These are phyloP conservation scores for Sarocladium brachiariae DNA, from an alignment of 2,329 filamentous ascomycete species.

Conservation along the genomic window DNA sequence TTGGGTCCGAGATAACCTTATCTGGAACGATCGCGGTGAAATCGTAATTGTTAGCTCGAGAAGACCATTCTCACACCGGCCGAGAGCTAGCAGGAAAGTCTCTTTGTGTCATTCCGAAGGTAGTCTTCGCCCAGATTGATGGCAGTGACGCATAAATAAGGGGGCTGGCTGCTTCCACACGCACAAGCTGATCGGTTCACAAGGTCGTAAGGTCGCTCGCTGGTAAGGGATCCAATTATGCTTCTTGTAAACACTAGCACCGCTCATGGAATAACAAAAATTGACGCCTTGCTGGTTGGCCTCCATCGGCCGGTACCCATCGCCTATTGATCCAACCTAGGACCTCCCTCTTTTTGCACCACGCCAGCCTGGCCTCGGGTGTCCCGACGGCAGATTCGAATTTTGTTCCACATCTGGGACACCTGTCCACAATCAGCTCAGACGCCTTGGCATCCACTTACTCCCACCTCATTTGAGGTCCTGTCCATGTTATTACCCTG, in stretches of 20 bases:
- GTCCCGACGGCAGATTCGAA: neutral
- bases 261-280: constrained; percentile 2
- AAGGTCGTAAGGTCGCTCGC: too few relatives aligned
- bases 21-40: neutral
- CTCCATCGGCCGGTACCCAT: neutral
- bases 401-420: neutral
- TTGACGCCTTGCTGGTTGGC: neutral
- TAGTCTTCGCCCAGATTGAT: too few relatives aligned
- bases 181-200: neutral
- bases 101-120: too few relatives aligned
- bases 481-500: neutral
- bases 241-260: neutral
- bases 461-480: neutral
- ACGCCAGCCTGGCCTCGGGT: neutral
- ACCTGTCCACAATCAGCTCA: neutral
- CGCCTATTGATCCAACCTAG: neutral
- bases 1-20: neutral
- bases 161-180: too few relatives aligned
- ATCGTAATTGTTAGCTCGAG: too few relatives aligned
- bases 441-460: neutral
- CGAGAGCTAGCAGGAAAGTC: too few relatives aligned
- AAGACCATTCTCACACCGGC: too few relatives aligned
- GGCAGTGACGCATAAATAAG: too few relatives aligned
- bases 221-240: constrained; percentile 7
- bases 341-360: neutral